A percentile compares a stretch with the other conserved stretches of the same genome.
Conservation (phyloP, 2,329 filamentous ascomycete species). For the Alternaria tenuissima region DNA sequence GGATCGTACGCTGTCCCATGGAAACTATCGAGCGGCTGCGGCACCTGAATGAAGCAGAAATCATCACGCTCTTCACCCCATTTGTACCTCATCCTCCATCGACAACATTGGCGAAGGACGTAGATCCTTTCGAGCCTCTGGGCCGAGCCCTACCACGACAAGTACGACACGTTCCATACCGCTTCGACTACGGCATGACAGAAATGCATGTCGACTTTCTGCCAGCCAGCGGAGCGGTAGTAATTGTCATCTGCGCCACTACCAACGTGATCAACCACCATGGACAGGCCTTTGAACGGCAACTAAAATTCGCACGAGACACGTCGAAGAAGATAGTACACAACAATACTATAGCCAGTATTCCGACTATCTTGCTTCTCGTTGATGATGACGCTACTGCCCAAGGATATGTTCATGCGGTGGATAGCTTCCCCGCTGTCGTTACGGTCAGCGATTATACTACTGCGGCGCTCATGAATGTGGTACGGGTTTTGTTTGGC, state of each 20-base stretch:
- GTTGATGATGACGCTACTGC: conserved; percentile 27
- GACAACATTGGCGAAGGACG: conserved; percentile 50
- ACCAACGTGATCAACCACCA: conserved; percentile 37
- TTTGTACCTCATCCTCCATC: conserved; percentile 60
- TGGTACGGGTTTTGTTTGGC: conserved; percentile 39
- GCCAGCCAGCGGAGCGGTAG: conserved; percentile 64
- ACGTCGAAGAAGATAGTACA: conserved; percentile 27
- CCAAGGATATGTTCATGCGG: conserved; percentile 29
- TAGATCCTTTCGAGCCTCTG: conserved; percentile 77
- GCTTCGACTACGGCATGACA: conserved; percentile 69
- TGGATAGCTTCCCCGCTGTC: conserved; percentile 39
- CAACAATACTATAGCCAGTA: conserved; percentile 20
- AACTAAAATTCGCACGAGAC: conserved; percentile 41
- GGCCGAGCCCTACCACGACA: conserved; percentile 68
- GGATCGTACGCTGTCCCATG: conserved; percentile 37
- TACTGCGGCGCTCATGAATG: conserved; percentile 34
- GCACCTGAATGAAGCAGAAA: conserved; percentile 48
- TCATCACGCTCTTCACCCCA: conserved; percentile 59
- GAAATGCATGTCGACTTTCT: conserved; percentile 70
- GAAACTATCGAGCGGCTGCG: conserved; percentile 38
- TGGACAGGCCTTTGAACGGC: conserved; percentile 38
- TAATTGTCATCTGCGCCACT: conserved; percentile 63
- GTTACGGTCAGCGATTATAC: conserved; percentile 42
- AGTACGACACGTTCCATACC: conserved; percentile 77
- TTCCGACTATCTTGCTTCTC: conserved; percentile 41